Evolutionary conservation across 352 stramenopile genomes (phyloP).

Genomic region (Pythium myriotylum): DNA sequence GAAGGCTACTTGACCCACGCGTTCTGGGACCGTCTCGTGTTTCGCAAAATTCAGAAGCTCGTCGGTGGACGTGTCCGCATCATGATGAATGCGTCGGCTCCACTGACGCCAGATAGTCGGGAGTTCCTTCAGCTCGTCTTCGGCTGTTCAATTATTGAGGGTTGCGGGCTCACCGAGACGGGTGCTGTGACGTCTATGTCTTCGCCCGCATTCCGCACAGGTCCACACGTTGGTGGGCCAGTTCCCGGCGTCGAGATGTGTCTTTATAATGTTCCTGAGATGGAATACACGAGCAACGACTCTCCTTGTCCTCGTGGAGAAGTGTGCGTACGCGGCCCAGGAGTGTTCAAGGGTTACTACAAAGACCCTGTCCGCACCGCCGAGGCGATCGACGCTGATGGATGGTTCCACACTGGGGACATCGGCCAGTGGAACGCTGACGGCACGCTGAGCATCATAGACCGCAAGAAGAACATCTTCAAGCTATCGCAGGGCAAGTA

Average conservation of each 20-base stretch:
- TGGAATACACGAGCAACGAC: slow-evolving; percentile 92
- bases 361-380: slow-evolving; percentile 89
- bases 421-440: slow-evolving; percentile 94
- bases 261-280: slow-evolving; percentile 93
- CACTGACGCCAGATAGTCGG: slow-evolving; percentile 89
- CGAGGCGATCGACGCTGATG: slow-evolving; percentile 87
- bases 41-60: slow-evolving; percentile 82
- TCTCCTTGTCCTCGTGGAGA: slow-evolving; percentile 44
- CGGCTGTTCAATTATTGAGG: slow-evolving; percentile 87
- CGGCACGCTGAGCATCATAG: slow-evolving; percentile 85
- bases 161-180: slow-evolving; percentile 95
- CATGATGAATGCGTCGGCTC: slow-evolving; percentile 92
- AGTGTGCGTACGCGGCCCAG: slow-evolving; percentile 58
- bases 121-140: slow-evolving; percentile 93
- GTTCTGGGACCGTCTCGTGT: slow-evolving; percentile 94
- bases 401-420: slow-evolving; percentile 96
- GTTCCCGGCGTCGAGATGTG: slow-evolving; percentile 53
- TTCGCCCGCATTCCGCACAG: slow-evolving; percentile 34
- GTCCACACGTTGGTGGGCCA: slow-evolving; percentile 91
- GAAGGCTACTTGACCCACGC: slow-evolving; percentile 42
- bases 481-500: slow-evolving; percentile 93
- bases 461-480: slow-evolving; percentile 92
- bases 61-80: slow-evolving; percentile 87
- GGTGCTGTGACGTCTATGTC: slow-evolving; percentile 75
- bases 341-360: slow-evolving; percentile 92